Base-by-base conservation (phyloP, 164 flowering plant species). In the Santalum album region DNA sequence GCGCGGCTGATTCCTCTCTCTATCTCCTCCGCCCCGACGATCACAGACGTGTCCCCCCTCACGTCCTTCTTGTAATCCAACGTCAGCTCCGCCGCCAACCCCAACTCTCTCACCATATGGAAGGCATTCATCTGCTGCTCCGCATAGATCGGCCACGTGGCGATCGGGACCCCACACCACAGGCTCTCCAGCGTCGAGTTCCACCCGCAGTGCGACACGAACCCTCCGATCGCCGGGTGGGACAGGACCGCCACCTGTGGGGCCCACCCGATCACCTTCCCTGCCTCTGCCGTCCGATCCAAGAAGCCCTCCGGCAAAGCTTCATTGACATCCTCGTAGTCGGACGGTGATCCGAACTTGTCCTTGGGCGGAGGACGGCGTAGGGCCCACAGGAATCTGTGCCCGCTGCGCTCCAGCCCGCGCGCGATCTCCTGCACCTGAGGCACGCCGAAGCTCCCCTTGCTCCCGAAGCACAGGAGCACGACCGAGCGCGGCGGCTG, bases 401-500 rank as follows among this genome's bases (percentile, higher is more conserved):
- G 55, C 14, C 75, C 75, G 16, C 69, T 60, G 4, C 27, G 29
- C 64, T 76, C 81, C 0, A 76, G 49, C 19, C 69, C 81, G 6
- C 12, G 4, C 1, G 81, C 78, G 2, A 76, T 66, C 54, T 76
- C 72, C 44, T 40, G 66, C 29, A 66, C 68, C 24, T 76, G 75
- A 0, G 25, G 43, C 22, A 11, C 64, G 2, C 20, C 29, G 6
- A 73, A 69, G 10, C 58, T 17, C 1, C 77, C 77, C 47, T 19
- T 36, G 52, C 66, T 76, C 14, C 75, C 80, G 27, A 76, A 76
- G 64, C 80, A 76, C 11, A 76, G 34, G 50, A 65, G 68, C 24
- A 76, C 62, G n/a, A 76, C 80, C 1, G 73, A 70, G 0, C 57
- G 22, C 0, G 16, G 23, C 0, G 77, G 72, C 38, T 73, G 78